Evolutionary conservation across 208 protist species (phyloP), one percentile per base, ranked within the genome.

Genomic region (Leishmania braziliensis): DNA sequence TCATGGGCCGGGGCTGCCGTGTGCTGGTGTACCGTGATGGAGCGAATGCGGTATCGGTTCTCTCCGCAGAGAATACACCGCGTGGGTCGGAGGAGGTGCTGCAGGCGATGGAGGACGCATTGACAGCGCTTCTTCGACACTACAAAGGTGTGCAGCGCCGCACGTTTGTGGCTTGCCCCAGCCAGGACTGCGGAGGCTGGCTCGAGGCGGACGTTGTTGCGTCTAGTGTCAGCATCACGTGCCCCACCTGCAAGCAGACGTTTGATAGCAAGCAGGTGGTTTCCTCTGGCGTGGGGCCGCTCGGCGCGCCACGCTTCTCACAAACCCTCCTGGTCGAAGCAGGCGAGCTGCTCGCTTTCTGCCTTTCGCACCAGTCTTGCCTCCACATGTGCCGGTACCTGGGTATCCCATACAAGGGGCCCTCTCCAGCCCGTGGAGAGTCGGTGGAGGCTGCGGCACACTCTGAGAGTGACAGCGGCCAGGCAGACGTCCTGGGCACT

Each of bases 1-100:
- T 98, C 39, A 68, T 75, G 36, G 90, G 86, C 5, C 78, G 85
- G 36, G 58, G 79, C 65, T 95, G 91, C 79, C 87, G 95, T 16
- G 90, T 95, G 70, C 89, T 98, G 26, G 75, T 97, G 50, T 92
- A 92, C 78, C 94, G 92, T 56, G 91, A 96, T 77, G 89, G 89
- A 14, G 56, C 85, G 58, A 89, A 79, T 48, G 83, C 83, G 33
- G 87, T 96, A n/a, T 88, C 84, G 43, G 81, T 96, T 71, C 90
- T 91, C 60, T 92, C 88, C 14, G 88, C 84, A 9, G 92, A 95
- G 82, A 92, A 86, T 48, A 23, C 69, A n/a, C 39, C 86, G 8
- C 81, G 87, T 60, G 82, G 83, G 14, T 92, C 92, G 58, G 88
- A 95, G 74, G 84, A 84, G 73, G 81, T 96, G n/a, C 77, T 97